Base-by-base conservation (phyloP, 805 yeast species). In the Candida ipomoeae region DNA sequence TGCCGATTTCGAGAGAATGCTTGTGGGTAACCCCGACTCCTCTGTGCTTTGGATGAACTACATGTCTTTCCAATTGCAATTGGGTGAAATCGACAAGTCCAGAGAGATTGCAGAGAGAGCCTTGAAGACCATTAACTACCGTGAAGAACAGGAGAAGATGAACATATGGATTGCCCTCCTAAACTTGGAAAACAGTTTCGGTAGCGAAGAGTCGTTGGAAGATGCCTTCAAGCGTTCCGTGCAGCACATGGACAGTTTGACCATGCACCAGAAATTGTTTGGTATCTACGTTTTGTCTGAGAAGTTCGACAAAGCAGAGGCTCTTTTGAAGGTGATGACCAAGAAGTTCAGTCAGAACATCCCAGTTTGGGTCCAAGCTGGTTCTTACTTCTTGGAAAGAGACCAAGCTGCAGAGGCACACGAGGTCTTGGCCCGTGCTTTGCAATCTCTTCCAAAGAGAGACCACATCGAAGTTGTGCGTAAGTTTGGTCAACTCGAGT, bases 41-140 rank as follows among this genome's bases (percentile, higher is more conserved):
- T 92, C 99, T 1, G 80, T 91, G 34, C 70, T 89, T 50, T 94
- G 99, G 99, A 92, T 94, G 88, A 89, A 91, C 70, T 94, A 87
- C 71, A 94, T 94, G 97, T 91, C 98, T 3, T 94, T 92, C 85
- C 96, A 91, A 69, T 77, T 94, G 56, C 97, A 91, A 68, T 76
- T 92, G 55, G 87, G 96, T 73, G 99, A 94, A 68, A 74, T 90
- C 52, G 97, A 92, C 36, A 89, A 88, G 69, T 97, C 97, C 8
- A 83, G 99, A 60, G 96, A 89, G 66, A 82, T 94, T 60, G 97
- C 89, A 41, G 87, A 85, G 60, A 82, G 99, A 55, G 99, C 98
- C 2, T 78, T 94, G 64, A 88, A 88, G 72, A 85, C 94, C 5
- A 95, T 94, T 59, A 83, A 81, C 61, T 89, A 84, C 70, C 82